Conservation (phyloP, 2,329 filamentous ascomycete genomes). For the Ophiocordyceps unilateralis region DNA sequence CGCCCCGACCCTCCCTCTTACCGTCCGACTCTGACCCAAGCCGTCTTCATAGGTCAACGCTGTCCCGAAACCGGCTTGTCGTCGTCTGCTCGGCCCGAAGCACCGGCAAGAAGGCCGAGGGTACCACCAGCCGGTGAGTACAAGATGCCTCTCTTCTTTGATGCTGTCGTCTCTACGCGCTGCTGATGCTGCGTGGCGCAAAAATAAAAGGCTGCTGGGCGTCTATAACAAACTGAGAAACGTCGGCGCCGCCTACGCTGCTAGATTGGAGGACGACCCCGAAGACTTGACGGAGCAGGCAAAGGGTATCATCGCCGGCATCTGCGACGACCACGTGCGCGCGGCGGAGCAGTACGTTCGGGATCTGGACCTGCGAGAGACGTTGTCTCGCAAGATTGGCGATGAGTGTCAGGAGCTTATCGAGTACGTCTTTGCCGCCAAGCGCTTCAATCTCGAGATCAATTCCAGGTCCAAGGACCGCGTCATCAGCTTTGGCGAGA, state of each 20-base stretch:
- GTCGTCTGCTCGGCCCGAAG: slow-evolving; percentile 93
- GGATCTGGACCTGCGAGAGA: slow-evolving; percentile 35
- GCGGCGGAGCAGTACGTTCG: slow-evolving; percentile 49
- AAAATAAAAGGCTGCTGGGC: slow-evolving; percentile 34
- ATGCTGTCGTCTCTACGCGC: too few species aligned
- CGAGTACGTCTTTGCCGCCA: slow-evolving; percentile 51
- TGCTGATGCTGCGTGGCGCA: too few species aligned
- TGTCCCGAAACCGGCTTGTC: slow-evolving; percentile 58
- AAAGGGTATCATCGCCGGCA: slow-evolving; percentile 58
- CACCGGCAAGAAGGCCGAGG: slow-evolving; percentile 83
- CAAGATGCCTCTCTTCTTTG: too few species aligned
- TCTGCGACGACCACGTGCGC: slow-evolving; percentile 64
- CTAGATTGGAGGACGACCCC: slow-evolving; percentile 34
- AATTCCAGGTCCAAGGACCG: slow-evolving; percentile 67
- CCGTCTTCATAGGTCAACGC: slow-evolving; percentile 17
- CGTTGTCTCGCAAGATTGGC: slow-evolving; percentile 50
- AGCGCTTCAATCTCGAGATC: slow-evolving; percentile 55
- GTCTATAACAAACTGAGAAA: slow-evolving; percentile 40
- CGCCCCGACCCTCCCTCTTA: background rate
- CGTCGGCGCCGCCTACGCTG: slow-evolving; percentile 27
- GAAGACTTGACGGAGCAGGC: slow-evolving; percentile 44
- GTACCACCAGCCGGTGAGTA: slow-evolving; percentile 89
- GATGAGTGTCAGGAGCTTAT: slow-evolving; percentile 65
- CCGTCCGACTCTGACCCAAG: background rate
- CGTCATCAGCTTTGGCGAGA: slow-evolving; percentile 90